Percentiles rank a stretch among this genome's conserved stretches.
phyloP scores from a whole-genome alignment of 306 rosid genomes.

The Quercus bicolor region DNA sequence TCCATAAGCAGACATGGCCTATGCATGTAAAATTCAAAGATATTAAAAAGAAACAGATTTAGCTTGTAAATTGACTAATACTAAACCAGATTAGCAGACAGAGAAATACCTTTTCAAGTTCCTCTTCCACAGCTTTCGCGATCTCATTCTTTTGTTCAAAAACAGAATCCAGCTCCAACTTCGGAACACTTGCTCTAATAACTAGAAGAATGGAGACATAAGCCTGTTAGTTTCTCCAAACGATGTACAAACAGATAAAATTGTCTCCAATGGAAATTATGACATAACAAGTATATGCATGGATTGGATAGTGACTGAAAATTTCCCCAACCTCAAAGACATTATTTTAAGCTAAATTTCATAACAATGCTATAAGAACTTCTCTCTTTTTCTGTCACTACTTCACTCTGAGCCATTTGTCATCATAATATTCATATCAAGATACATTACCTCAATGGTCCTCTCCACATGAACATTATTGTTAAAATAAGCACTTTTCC shows the following conservation, averaged over 20 bases:
- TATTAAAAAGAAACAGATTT: background rate
- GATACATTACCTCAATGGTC: no score
- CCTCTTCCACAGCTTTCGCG: constrained; percentile 51
- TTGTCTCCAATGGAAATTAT: background rate
- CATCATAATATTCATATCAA: background rate
- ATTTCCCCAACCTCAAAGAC: background rate
- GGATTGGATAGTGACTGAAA: background rate
- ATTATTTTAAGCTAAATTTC: background rate
- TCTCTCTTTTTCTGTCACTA: background rate
- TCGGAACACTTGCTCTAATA: constrained; percentile 57
- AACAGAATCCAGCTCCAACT: constrained; percentile 50
- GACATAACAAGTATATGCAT: background rate
- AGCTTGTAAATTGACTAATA: background rate
- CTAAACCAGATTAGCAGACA: background rate
- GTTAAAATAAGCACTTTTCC: background rate
- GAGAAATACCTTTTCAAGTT: constrained; percentile 45
- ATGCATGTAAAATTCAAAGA: constrained; percentile 7
- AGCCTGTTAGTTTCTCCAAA: background rate
- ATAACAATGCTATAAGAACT: background rate
- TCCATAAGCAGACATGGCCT: constrained; percentile 60
- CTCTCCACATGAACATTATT: no score
- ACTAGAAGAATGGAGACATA: constrained; percentile 23
- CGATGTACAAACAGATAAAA: background rate
- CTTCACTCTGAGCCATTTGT: background rate
- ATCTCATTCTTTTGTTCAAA: constrained; percentile 60